Conservation (phyloP, 768 basidiomycete species). For the Rubroboletus pulcherrimus region DNA sequence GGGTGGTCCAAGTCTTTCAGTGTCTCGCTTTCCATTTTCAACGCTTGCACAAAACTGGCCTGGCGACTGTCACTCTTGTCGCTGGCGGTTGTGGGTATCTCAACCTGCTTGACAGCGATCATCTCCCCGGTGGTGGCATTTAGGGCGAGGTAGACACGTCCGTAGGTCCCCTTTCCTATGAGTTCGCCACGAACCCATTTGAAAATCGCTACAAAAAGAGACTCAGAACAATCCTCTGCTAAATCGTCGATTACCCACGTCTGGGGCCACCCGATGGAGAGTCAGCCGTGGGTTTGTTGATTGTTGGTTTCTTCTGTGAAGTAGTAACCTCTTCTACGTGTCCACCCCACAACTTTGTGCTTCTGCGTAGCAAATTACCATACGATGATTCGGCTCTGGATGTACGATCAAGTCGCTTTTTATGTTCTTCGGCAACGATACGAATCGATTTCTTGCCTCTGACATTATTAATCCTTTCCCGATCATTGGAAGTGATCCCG, state of each 20-base stretch:
- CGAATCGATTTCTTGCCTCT: conserved; percentile 89
- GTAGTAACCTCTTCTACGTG: conserved; percentile 91
- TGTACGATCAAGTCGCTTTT: conserved; percentile 67
- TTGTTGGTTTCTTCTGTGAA: conserved; percentile 50
- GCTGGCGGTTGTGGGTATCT: conserved; percentile 85
- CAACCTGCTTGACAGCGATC: conserved; percentile 99
- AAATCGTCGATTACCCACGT: conserved; percentile 46
- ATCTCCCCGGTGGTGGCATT: conserved; percentile 97
- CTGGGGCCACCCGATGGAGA: conserved; percentile 61
- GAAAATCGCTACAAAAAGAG: conserved; percentile 64
- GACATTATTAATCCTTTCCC: conserved; percentile 41
- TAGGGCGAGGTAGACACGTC: conserved; percentile 91
- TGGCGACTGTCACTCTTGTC: conserved; percentile 90
- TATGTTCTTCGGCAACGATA: conserved; percentile 85
- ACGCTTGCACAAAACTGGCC: conserved; percentile 78
- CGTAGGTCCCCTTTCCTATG: conserved; percentile 96
- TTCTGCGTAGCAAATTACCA: conserved; percentile 63
- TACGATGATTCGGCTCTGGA: conserved; percentile 55
- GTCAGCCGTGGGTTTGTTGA: conserved; percentile 46
- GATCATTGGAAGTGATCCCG: conserved; percentile 33
- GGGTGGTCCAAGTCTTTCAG: conserved; percentile 96
- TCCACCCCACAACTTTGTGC: conserved; percentile 95
- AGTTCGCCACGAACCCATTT: conserved; percentile 98
- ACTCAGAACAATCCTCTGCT: conserved; percentile 14
- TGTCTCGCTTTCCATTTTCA: conserved; percentile 94